Evolutionary conservation across 352 stramenopile species (phyloP), one percentile per base, ranked within the genome.

Genomic region (Blastocystis sp.): DNA sequence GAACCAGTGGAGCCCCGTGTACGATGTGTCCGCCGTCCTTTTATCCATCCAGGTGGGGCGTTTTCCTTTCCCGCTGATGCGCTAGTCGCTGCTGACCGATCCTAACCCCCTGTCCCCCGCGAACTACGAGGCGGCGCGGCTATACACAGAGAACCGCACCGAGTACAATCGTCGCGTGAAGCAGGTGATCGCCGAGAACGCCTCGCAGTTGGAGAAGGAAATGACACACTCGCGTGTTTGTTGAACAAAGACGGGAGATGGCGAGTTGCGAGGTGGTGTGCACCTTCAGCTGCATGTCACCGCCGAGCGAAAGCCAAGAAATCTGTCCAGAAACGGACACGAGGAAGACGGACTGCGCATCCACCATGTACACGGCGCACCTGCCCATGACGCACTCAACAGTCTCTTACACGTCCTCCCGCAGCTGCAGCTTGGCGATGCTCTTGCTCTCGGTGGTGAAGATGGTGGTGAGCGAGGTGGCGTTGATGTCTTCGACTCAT

Each of bases 1-100:
- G 91, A 98, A 99, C 92, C 96, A 99, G 91, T 99, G 97, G 97
- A 98, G 94, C 91, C 97, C 97, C 19, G 99, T 99, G 91, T 99
- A 99, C 91, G 96, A 99, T 90, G 98, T 99, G 90, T 98, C 95
- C 42, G 96, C 96, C 40, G 98, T 99, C 91, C 92, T 99, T 76
- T 98, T 96, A 59, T 98, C 94, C 89, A 99, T 99, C 90, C 97
- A 88, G 43, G 81, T 89, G 42, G 48, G 34, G 19, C 28, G 28
- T 0, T 34, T 34, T 34, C 28, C 28, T 34, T 21, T 52, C 0
- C 1, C 17, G 24, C 70, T 1, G 38, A 21, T 65, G 17, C 45
- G 43, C 40, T 90, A 99, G 93, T 98, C 95, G 90, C 91, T 99
- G 64, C 92, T 99, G 78, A 98, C 95, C 89, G 97, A 99, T 92